Conservation (phyloP, 495 filamentous ascomycete species). For the Delitschia confertaspora region DNA sequence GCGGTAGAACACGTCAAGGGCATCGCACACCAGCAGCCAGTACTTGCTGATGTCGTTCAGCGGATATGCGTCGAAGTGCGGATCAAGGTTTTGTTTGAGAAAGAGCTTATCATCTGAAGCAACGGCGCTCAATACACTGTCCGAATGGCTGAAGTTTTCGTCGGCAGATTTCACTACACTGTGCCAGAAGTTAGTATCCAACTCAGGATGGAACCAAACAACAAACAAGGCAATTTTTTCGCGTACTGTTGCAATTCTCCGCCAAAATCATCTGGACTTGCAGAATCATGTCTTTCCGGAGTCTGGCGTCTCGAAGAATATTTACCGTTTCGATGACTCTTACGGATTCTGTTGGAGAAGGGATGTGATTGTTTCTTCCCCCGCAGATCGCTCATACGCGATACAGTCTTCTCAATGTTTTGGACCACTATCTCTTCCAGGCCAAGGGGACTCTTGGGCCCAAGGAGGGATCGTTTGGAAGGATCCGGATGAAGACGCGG, state of each 20-base stretch:
- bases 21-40: conserved; percentile 13
- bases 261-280: conserved; percentile 14
- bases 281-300: conserved; percentile 10
- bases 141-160: conserved; percentile 12
- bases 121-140: conserved; percentile 17
- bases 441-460: conserved; percentile 14
- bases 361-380: conserved; percentile 7
- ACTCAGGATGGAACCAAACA: conserved; percentile 20
- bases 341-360: conserved; percentile 12
- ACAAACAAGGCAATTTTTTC: not conserved
- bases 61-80: conserved; percentile 11
- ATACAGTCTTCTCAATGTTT: conserved; percentile 14
- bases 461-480: conserved; percentile 6
- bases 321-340: conserved; percentile 9
- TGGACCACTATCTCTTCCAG: conserved; percentile 14
- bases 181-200: conserved; percentile 16
- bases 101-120: conserved; percentile 18
- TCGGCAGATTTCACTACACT: conserved; percentile 18
- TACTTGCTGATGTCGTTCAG: conserved; percentile 9
- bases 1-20: conserved; percentile 8
- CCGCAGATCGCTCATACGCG: conserved; percentile 6
- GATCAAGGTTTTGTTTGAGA: conserved; percentile 14
- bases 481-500: conserved; percentile 7
- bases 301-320: conserved; percentile 11
- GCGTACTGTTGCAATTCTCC: conserved; percentile 27